These are phyloP conservation scores for Corinectria fuckeliana DNA, from an alignment of 2,329 filamentous ascomycete species.

Conservation along the genomic window DNA sequence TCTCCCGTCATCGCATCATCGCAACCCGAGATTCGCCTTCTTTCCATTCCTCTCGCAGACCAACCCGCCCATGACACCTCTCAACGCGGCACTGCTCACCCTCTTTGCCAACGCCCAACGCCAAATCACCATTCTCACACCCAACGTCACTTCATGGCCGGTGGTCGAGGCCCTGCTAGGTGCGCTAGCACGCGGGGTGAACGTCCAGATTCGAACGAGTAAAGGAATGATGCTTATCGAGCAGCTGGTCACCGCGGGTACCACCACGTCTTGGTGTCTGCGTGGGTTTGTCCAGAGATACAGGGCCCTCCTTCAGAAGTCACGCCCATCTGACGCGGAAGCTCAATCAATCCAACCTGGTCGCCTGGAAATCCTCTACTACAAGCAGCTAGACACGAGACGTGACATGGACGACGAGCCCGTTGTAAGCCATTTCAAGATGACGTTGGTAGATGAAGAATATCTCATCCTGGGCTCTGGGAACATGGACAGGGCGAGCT, in stretches of 20 bases:
- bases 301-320: conserved; percentile 37
- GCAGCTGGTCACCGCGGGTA: conserved; percentile 80
- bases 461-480: conserved; percentile 77
- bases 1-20: conserved; percentile 76
- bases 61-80: conserved; percentile 66
- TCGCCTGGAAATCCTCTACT: conserved; percentile 64
- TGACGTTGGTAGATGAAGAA: conserved; percentile 73
- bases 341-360: conserved; percentile 53
- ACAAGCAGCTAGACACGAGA: conserved; percentile 48
- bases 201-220: conserved; percentile 72
- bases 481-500: conserved; percentile 85
- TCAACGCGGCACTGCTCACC: conserved; percentile 69
- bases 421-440: conserved; percentile 78
- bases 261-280: conserved; percentile 72
- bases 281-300: conserved; percentile 64
- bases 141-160: conserved; percentile 74
- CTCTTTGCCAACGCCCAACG: conserved; percentile 64
- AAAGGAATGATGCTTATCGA: conserved; percentile 77
- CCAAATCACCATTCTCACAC: conserved; percentile 74
- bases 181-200: conserved; percentile 69
- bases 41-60: conserved; percentile 60
- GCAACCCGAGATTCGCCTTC: conserved; percentile 68
- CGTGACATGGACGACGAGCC: conserved; percentile 58
- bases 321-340: conserved; percentile 46
- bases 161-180: conserved; percentile 66